These are phyloP conservation scores for Cryptococcus sp. DNA, from an alignment of 1,284 basidiomycete species.

Conservation along the genomic window DNA sequence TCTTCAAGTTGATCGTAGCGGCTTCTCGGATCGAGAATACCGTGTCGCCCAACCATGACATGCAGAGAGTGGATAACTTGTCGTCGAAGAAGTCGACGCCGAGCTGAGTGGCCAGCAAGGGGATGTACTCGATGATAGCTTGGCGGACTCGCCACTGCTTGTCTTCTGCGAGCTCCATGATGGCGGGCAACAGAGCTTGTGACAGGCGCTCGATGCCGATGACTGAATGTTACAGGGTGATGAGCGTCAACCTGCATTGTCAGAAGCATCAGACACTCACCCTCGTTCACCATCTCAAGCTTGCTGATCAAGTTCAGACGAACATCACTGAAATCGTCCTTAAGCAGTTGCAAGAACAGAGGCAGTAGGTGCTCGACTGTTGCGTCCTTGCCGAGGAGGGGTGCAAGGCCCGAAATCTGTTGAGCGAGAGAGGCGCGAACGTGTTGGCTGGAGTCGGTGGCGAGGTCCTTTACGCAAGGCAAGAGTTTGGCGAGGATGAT, in stretches of 20 bases:
- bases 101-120: slow-evolving; percentile 93
- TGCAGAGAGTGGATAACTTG: slow-evolving; percentile 93
- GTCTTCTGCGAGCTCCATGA: slow-evolving; percentile 97
- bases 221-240: slow-evolving; percentile 59
- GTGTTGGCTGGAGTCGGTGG: slow-evolving; percentile 93
- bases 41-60: slow-evolving; percentile 99
- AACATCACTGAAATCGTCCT: slow-evolving; percentile 99
- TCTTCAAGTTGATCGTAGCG: slow-evolving; percentile 95
- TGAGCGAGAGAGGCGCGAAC: slow-evolving; percentile 95
- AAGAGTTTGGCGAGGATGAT: slow-evolving; percentile 90
- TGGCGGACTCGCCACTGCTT: slow-evolving; percentile 99
- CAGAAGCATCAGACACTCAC: slow-evolving; percentile 57
- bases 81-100: slow-evolving; percentile 98
- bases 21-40: slow-evolving; percentile 98
- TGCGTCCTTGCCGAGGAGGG: slow-evolving; percentile 87
- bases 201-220: slow-evolving; percentile 96
- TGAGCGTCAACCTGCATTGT: slow-evolving; percentile 7
- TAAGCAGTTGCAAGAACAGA: slow-evolving; percentile 91
- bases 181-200: slow-evolving; percentile 94
- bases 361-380: slow-evolving; percentile 98
- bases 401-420: slow-evolving; percentile 97
- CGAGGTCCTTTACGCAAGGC: slow-evolving; percentile 94
- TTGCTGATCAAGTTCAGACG: slow-evolving; percentile 98
- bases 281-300: slow-evolving; percentile 91
- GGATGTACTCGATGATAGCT: slow-evolving; percentile 98